Evolutionary conservation across 192 early-diverging fungal species (phyloP), one percentile per base, ranked within the genome.

Genomic region (Backusella macrospora): DNA sequence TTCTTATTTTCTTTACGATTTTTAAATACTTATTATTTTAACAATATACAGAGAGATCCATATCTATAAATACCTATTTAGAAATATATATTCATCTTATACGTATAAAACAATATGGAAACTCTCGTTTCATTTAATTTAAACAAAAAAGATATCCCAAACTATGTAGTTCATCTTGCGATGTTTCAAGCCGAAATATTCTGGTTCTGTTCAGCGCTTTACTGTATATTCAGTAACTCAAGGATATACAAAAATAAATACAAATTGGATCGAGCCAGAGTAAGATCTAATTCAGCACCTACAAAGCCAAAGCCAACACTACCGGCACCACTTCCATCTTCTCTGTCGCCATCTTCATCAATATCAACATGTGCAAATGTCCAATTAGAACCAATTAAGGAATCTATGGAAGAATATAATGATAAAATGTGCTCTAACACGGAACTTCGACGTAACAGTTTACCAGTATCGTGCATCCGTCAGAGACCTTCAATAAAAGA

Each of bases 121-220:
- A 9, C 23, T 59, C 18, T 26, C 18, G 21, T 5, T 23, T 59
- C 52, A 59, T 59, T 59, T 4, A 59, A 59, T 26, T 59, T 59
- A 59, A 23, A 59, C 52, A 59, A 59, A 59, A 59, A 59, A 59
- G 2, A 59, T 59, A 59, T 59, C 21, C 52, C 52, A 16, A 59
- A 59, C 6, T 59, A 59, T 59, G 52, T 59, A 59, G 26, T 59
- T 59, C 52, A 39, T 66, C 40, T 68, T 29, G 67, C 67, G 12
- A 21, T 68, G 14, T 21, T 68, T 13, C 67, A 68, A 68, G 43
- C 67, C 13, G 67, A 68, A 15, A 29, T 68, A 21, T 68, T 47
- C 14, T 68, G 67, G 67, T 8, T 68, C 13, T 68, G 42, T 23
- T 68, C 67, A 46, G 67, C 14, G 7, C 21, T 68, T 15, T 68